Conservation (phyloP, 2,329 filamentous ascomycete genomes). For the Thelonectria discophora region DNA sequence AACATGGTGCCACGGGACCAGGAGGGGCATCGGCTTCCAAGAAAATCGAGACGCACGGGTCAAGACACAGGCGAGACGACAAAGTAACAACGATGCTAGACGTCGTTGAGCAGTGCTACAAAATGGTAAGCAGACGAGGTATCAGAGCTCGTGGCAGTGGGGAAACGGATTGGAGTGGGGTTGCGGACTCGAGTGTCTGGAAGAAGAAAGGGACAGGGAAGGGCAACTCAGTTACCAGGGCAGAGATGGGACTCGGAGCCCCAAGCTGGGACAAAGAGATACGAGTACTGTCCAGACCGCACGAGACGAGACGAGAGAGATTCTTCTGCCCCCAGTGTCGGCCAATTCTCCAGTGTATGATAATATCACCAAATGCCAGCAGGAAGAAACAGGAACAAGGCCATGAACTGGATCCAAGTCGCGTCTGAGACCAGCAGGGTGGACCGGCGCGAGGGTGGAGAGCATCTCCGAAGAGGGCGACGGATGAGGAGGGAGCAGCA, state of each 20-base stretch:
- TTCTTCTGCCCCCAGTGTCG: neutral
- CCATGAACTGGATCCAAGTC: neutral
- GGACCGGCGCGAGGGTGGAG: neutral
- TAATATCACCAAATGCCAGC: neutral
- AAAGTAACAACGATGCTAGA: no score
- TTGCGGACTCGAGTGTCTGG: conserved; percentile 1
- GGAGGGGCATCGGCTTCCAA: neutral
- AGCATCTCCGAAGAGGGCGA: no score
- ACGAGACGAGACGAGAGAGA: conserved; percentile 1
- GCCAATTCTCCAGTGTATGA: neutral
- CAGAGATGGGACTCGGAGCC: neutral
- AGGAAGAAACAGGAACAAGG: neutral
- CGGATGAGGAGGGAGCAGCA: neutral
- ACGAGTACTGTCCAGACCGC: conserved; percentile 4
- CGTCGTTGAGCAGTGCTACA: neutral
- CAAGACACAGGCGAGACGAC: neutral
- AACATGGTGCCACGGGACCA: conserved; percentile 17
- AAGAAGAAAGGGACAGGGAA: conserved; percentile 6
- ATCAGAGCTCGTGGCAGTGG: conserved; percentile 25
- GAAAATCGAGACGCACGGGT: neutral
- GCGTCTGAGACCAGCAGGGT: neutral
- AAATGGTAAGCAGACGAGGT: conserved; percentile 3
- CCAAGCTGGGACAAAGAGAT: neutral
- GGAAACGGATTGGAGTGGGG: conserved; percentile 15
- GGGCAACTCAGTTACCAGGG: conserved; percentile 8